These are phyloP conservation scores for Mycena sp. DNA, from an alignment of 1,284 basidiomycete genomes.

Conservation along the genomic window DNA sequence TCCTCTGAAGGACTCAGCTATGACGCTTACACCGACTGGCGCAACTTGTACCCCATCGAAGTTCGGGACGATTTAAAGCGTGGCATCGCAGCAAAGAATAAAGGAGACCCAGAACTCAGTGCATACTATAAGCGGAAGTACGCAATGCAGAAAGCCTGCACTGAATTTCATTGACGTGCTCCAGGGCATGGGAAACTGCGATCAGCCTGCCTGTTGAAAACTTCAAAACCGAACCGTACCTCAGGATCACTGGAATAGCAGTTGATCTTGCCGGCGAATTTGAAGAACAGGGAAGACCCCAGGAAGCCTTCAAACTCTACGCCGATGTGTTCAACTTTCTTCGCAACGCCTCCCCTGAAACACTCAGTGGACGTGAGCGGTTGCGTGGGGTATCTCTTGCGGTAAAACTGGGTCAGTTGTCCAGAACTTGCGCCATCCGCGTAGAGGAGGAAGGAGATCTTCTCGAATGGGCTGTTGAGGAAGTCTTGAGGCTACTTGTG, in stretches of 20 bases:
- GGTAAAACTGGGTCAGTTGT: slow-evolving; percentile 73
- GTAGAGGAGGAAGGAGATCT: slow-evolving; percentile 69
- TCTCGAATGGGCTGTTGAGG: slow-evolving; percentile 71
- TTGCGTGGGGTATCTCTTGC: slow-evolving; percentile 72
- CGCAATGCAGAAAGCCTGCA: slow-evolving; percentile 20
- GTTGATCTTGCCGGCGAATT: slow-evolving; percentile 69
- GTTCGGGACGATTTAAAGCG: slow-evolving; percentile 70
- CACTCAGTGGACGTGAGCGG: slow-evolving; percentile 54
- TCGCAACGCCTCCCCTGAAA: slow-evolving; percentile 31
- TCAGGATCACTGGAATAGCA: slow-evolving; percentile 79
- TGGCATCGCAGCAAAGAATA: slow-evolving; percentile 70
- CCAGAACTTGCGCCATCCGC: slow-evolving; percentile 49
- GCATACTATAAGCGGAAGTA: slow-evolving; percentile 65
- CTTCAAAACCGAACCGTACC: slow-evolving; percentile 62
- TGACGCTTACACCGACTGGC: slow-evolving; percentile 61
- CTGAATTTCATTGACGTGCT: slow-evolving; percentile 9
- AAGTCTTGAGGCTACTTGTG: slow-evolving; percentile 56
- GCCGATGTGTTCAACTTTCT: slow-evolving; percentile 51
- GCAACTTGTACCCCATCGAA: slow-evolving; percentile 74
- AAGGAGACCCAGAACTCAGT: slow-evolving; percentile 66
- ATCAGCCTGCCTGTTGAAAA: slow-evolving; percentile 56
- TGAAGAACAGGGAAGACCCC: slow-evolving; percentile 55
- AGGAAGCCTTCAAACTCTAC: slow-evolving; percentile 65
- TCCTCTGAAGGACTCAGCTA: slow-evolving; percentile 54
- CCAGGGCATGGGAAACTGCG: slow-evolving; percentile 72